A percentile compares a stretch with the other conserved stretches of the same genome.
phyloP scores from a whole-genome alignment of 352 stramenopile species.

The Pelagophyceae sp. region DNA sequence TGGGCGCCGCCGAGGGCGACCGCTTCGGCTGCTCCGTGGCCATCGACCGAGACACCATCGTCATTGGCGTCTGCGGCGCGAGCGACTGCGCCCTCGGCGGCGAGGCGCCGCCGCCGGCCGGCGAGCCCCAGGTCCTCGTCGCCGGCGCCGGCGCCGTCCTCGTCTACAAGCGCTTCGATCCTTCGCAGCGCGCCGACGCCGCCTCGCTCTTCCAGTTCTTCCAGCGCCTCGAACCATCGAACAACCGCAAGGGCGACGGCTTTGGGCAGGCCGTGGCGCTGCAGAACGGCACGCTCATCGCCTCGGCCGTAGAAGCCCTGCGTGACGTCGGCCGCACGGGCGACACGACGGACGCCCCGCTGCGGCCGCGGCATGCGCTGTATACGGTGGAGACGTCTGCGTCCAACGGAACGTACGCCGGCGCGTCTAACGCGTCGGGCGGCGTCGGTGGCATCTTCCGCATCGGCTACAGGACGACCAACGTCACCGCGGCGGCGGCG shows the following conservation, averaged over 20 bases:
- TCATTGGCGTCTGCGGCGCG: neutral
- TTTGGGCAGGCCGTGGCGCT: conserved; percentile 50
- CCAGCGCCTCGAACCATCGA: conserved; percentile 43
- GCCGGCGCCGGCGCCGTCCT: conserved; percentile 28
- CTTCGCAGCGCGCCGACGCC: too few relatives aligned
- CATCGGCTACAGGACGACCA: conserved; percentile 27
- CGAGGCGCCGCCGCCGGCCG: too few relatives aligned
- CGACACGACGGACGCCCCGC: neutral
- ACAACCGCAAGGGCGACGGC: conserved; percentile 42
- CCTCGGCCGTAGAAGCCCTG: conserved; percentile 35
- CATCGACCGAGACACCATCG: neutral
- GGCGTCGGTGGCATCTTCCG: conserved; percentile 31
- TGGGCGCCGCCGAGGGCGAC: conserved; percentile 29
- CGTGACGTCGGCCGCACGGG: neutral
- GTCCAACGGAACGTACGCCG: neutral
- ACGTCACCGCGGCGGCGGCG: conserved; percentile 7
- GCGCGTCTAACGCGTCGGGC: conserved; percentile 15
- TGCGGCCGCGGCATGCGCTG: neutral
- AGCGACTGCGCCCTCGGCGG: neutral
- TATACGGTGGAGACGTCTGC: conserved; percentile 23
- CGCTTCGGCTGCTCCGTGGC: conserved; percentile 38
- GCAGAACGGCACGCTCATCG: conserved; percentile 39
- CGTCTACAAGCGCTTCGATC: conserved; percentile 38
- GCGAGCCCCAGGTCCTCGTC: conserved; percentile 18
- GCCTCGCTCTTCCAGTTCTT: conserved; percentile 37